Conservation (phyloP, 306 rosid genomes). For the Cucumis sativus region DNA sequence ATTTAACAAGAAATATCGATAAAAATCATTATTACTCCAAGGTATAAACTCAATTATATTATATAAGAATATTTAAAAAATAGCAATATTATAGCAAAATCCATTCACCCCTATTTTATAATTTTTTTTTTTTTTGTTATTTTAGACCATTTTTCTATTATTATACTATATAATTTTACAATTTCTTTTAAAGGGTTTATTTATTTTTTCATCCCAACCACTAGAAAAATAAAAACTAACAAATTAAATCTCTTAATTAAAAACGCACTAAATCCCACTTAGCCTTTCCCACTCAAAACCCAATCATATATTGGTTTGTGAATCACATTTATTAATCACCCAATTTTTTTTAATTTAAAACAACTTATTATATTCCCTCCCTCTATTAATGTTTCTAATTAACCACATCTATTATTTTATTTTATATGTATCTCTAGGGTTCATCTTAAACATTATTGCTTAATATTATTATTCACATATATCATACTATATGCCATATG, state of each 20-base stretch:
- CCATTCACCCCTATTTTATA: too few relatives aligned
- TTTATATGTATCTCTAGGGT: not conserved
- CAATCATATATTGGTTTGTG: not conserved
- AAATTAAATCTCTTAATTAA: not conserved
- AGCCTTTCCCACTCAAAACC: not conserved
- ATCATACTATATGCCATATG: not conserved
- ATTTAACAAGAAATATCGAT: too few relatives aligned
- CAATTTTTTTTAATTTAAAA: not conserved
- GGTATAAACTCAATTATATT: too few relatives aligned
- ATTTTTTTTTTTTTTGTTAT: too few relatives aligned
- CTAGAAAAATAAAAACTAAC: not conserved
- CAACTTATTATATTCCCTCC: not conserved
- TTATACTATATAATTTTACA: too few relatives aligned
- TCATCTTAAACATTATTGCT: not conserved
- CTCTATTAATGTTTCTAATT: not conserved
- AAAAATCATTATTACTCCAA: too few relatives aligned
- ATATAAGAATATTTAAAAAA: too few relatives aligned
- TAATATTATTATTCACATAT: too few relatives aligned
- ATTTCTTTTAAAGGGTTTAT: not conserved
- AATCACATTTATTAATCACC: not conserved
- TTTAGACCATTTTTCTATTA: too few relatives aligned
- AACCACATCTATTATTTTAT: not conserved
- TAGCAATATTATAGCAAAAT: too few relatives aligned
- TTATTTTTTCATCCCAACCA: not conserved
- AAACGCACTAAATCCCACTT: constrained; percentile 6